phyloP scores from a whole-genome alignment of 768 basidiomycete genomes.

The Naganishia friedmannii region DNA sequence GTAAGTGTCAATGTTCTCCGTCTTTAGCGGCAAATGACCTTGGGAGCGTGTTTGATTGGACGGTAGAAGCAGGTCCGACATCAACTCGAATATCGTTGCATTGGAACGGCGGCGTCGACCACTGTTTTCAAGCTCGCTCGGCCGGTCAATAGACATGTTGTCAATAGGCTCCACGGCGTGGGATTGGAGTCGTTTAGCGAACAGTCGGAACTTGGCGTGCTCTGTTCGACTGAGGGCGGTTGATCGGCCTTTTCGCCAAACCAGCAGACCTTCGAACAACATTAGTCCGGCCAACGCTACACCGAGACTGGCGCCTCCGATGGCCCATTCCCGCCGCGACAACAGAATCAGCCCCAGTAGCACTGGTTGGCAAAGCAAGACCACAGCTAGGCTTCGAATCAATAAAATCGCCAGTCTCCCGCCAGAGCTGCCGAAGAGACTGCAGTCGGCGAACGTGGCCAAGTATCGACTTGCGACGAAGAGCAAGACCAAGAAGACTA shows the following conservation, averaged over 20 bases:
- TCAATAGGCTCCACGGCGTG: constrained; percentile 35
- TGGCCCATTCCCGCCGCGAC: constrained; percentile 66
- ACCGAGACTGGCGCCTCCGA: constrained; percentile 65
- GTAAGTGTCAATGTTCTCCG: constrained; percentile 57
- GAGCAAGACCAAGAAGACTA: constrained; percentile 59
- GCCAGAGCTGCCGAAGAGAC: constrained; percentile 66
- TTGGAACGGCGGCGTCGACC: constrained; percentile 63
- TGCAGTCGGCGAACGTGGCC: constrained; percentile 71
- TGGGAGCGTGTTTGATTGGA: constrained; percentile 57
- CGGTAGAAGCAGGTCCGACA: constrained; percentile 69
- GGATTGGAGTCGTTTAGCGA: constrained; percentile 53
- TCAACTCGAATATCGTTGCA: constrained; percentile 79
- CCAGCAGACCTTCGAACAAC: constrained; percentile 58
- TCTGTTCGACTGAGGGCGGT: constrained; percentile 56
- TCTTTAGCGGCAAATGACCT: constrained; percentile 69
- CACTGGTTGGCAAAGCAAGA: constrained; percentile 69
- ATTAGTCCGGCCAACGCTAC: constrained; percentile 59
- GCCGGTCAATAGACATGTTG: constrained; percentile 25
- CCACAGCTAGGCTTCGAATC: constrained; percentile 67
- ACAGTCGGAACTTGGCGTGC: constrained; percentile 42
- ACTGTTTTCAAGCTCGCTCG: constrained; percentile 39
- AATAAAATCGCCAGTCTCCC: constrained; percentile 74
- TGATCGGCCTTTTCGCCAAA: constrained; percentile 32
- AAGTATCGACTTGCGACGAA: constrained; percentile 69
- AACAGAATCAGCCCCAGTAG: constrained; percentile 71